Percentiles rank a stretch among this genome's conserved stretches.
Evolutionary conservation across 805 yeast species (phyloP).

Genomic region (Candida dajiaensis): DNA sequence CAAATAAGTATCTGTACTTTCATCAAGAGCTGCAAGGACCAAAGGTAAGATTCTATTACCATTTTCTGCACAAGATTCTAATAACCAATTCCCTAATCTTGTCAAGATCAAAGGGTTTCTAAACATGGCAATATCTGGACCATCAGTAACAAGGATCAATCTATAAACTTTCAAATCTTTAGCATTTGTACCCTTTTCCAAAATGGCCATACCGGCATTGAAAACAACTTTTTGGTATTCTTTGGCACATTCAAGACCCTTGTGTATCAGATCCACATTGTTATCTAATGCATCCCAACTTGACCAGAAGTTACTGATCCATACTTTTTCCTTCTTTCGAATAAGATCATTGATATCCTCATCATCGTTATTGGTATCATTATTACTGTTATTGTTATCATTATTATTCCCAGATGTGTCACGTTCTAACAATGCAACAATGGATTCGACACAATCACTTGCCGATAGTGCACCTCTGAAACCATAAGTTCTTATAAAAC

Average conservation of each 20-base stretch:
- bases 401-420: constrained; percentile 31
- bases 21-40: constrained; percentile 79
- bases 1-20: constrained; percentile 65
- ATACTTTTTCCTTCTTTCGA: constrained; percentile 45
- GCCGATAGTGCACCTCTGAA: constrained; percentile 85
- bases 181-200: constrained; percentile 68
- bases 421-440: constrained; percentile 77
- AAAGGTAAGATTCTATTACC: constrained; percentile 61
- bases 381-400: neutral
- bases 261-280: constrained; percentile 44
- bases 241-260: constrained; percentile 84
- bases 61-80: constrained; percentile 86
- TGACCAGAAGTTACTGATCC: constrained; percentile 72
- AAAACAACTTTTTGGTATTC: constrained; percentile 76
- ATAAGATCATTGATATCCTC: constrained; percentile 29
- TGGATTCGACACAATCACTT: constrained; percentile 85
- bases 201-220: constrained; percentile 80
- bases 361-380: constrained; percentile 18
- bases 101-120: constrained; percentile 81
- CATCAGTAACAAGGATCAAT: constrained; percentile 84
- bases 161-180: constrained; percentile 77
- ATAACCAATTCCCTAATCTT: constrained; percentile 84
- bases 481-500: constrained; percentile 83
- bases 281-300: constrained; percentile 60
- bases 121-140: constrained; percentile 73